Base-by-base conservation (phyloP, 1,284 basidiomycete species). In the Pterulicium gracile region DNA sequence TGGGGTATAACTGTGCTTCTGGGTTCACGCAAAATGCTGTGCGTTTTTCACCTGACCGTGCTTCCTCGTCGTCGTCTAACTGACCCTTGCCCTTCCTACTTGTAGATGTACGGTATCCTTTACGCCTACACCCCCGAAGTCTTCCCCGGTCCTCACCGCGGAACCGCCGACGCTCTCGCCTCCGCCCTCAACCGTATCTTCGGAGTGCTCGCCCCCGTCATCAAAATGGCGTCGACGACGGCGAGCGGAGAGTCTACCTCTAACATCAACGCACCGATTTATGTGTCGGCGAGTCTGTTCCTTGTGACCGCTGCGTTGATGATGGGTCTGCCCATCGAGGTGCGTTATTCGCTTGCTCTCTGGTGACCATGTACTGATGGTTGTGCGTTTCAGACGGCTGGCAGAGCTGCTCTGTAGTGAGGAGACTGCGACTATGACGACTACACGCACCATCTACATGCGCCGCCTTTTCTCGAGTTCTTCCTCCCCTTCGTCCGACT, bases 121-220 rank as follows among this genome's bases (percentile, higher is more conserved):
- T 81, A 72, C 51, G 75, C 74, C 2, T 77, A 77, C 53, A 75
- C 75, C 1, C 80, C 80, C 15, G 79, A 81, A 54, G 71, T 79
- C 7, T 82, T 82, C 63, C 77, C 79, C 0, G 75, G 76, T 0
- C 76, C 77, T 1, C 72, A 75, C 47, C 67, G 80, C 34, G 80
- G 78, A 3, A 81, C 80, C 0, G 80, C 77, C 2, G 77, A 81
- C 51, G 79, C 78, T 0, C 60, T 81, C 22, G 67, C 72, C 50
- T 62, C 71, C 50, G 69, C 69, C 3, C 63, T 73, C 48, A 77
- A 77, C 56, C 67, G 79, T 34, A 63, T 80, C 35, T 67, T 68
- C 35, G 79, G 79, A 17, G 62, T 81, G 44, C 67, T 77, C 22
- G 69, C 73, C 0, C 74, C 76, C 15, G 61, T 77, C 27, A 74